Base-by-base conservation (phyloP, 108 stramenopile genomes). In the Nitzschia sp. region DNA sequence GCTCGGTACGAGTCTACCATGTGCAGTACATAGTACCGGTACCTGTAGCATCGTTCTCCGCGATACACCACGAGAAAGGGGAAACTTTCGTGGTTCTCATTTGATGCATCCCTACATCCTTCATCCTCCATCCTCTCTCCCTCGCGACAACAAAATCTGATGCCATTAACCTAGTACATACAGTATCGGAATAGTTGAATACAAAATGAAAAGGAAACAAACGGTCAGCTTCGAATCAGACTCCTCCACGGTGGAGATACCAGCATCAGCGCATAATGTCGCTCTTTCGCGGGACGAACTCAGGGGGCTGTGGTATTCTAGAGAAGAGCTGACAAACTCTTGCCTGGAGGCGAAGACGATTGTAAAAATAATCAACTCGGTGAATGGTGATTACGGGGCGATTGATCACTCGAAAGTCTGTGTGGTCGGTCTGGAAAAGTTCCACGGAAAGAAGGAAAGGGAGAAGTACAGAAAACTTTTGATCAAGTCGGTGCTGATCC, bases 371-470 rank as follows among this genome's bases (percentile, higher is more conserved):
- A 64, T 64, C 3, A 19, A 48, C 45, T 46, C 47, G 9, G 63
- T 64, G 3, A 30, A 48, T 48, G 63, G 63, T 2, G 30, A 64
- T 25, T 31, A 22, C n/a, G 26, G 27, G 2, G 44, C 45, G 27
- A 64, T 64, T 26, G 63, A 64, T 48, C 63, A 64, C 63, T 48
- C 45, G 9, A 34, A 38, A 48, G 28, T 48, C 3, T 64, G 63
- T 19, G 45, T 64, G 4, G 45, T 64, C 2, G 63, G 63, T 5
- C 26, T 64, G 30, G 63, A 64, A 19, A 64, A 64, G 47, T 64
- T 27, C 25, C 63, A 64, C 63, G 63, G 63, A 11, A 64, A 64
- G 63, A 64, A 46, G 27, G 63, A 64, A 38, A 8, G 63, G 23
- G 63, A 64, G 15, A 47, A 27, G 27, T 47, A 64, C 30, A 46